Percentiles rank a stretch among this genome's conserved stretches.
phyloP scores from a whole-genome alignment of 345 rosid species.

The Lenwebbia sp. region DNA sequence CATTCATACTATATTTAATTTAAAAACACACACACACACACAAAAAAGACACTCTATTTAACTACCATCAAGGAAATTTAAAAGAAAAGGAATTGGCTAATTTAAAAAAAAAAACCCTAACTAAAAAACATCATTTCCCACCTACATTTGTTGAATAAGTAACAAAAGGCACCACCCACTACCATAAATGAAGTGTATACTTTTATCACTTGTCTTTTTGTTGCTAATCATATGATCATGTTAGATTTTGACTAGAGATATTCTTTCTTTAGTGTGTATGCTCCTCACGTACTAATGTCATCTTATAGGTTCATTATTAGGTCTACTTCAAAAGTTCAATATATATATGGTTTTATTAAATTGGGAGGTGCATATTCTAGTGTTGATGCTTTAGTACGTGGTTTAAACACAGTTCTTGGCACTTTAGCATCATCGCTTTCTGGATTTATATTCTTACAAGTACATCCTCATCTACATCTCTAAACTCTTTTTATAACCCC shows the following conservation, averaged over 20 bases:
- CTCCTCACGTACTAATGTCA: conserved; percentile 1
- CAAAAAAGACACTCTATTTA: neutral
- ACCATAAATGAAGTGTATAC: neutral
- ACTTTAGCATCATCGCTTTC: neutral
- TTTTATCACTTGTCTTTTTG: neutral
- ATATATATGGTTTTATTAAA: neutral
- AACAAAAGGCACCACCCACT: conserved; percentile 1
- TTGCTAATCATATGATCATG: conserved; percentile 1
- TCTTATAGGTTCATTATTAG: neutral
- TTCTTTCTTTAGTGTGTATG: neutral
- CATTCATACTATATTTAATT: neutral
- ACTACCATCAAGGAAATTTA: neutral
- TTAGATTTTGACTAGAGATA: neutral
- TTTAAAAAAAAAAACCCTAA: neutral
- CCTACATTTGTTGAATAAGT: conserved; percentile 8
- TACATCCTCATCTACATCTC: neutral
- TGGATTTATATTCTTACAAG: neutral
- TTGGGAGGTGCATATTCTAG: neutral
- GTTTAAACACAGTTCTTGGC: neutral
- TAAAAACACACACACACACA: neutral
- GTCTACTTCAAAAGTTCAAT: neutral
- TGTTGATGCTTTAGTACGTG: neutral
- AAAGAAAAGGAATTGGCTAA: neutral
- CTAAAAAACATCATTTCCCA: neutral
- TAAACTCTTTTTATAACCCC: neutral